These are phyloP conservation scores for Aspergillus neoniger DNA, from an alignment of 2,329 filamentous ascomycete genomes.

Conservation along the genomic window DNA sequence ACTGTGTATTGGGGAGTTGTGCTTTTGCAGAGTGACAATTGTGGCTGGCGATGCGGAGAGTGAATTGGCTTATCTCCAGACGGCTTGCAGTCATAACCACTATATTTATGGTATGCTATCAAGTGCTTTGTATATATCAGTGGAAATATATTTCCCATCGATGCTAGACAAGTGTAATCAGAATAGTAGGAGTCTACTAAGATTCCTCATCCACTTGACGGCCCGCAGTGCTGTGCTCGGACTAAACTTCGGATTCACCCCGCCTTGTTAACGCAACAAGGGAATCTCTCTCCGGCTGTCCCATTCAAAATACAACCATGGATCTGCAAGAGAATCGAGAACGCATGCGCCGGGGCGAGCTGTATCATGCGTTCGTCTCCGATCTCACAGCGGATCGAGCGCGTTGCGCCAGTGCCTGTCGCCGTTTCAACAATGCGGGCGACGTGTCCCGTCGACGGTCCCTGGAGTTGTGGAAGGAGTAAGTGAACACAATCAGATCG, in stretches of 20 bases:
- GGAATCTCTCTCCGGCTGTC: not conserved
- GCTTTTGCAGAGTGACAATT: too few relatives aligned
- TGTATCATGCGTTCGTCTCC: constrained; percentile 74
- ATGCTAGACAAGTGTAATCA: too few relatives aligned
- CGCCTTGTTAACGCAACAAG: constrained; percentile 5
- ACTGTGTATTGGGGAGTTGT: too few relatives aligned
- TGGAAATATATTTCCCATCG: too few relatives aligned
- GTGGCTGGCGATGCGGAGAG: too few relatives aligned
- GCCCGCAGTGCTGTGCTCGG: not conserved
- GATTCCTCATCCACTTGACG: not conserved
- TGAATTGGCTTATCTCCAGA: too few relatives aligned
- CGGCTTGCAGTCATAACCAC: too few relatives aligned
- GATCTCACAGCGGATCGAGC: constrained; percentile 64
- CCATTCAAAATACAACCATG: not conserved
- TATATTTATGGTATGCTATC: too few relatives aligned
- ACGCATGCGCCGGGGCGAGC: constrained; percentile 65
- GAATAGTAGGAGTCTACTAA: too few relatives aligned
- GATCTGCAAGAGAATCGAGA: constrained; percentile 30
- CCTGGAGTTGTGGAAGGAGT: constrained; percentile 72
- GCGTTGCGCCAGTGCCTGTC: constrained; percentile 63
- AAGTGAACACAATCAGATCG: constrained; percentile 37
- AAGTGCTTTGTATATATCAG: too few relatives aligned
- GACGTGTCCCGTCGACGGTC: constrained; percentile 62
- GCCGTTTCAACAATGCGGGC: constrained; percentile 64
- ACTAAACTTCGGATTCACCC: not conserved